Evolutionary conservation across 2,329 filamentous ascomycete genomes (phyloP).

Genomic region (Alternaria ethzedia): DNA sequence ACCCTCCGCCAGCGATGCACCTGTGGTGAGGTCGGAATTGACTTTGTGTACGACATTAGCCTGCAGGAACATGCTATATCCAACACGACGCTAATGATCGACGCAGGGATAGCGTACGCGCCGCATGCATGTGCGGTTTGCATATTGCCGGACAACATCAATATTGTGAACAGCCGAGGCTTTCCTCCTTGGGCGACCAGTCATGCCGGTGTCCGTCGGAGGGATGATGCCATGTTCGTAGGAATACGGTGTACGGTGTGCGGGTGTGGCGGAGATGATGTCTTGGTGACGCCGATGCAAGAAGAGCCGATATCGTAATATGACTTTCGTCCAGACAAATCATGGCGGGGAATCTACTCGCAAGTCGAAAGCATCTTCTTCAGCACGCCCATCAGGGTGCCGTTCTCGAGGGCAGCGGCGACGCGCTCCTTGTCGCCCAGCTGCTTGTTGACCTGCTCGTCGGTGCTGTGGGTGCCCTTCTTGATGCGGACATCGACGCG

Average conservation of each 20-base stretch:
- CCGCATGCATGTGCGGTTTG: neutral
- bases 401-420: conserved; percentile 92
- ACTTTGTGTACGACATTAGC: conserved; percentile 3
- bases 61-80: neutral
- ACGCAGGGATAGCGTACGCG: neutral
- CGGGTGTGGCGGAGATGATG: neutral
- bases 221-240: neutral
- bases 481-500: conserved; percentile 93
- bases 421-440: conserved; percentile 95
- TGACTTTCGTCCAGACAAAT: no score
- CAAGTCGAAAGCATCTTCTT: conserved; percentile 94
- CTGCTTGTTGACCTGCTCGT: conserved; percentile 96
- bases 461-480: conserved; percentile 92
- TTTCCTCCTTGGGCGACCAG: neutral
- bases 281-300: neutral
- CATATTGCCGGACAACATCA: neutral
- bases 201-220: neutral
- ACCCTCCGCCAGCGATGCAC: neutral
- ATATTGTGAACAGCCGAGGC: neutral
- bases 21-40: conserved; percentile 7
- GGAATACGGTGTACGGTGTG: neutral
- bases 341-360: conserved; percentile 51
- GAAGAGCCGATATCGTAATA: neutral
- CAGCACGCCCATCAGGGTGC: conserved; percentile 83
- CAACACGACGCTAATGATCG: conserved; percentile 2